Percentiles rank a stretch among this genome's conserved stretches.
These are phyloP conservation scores for Daucus carota DNA, from an alignment of 129 eudicot species.

Conservation along the genomic window DH1_v3.0 NC_030383.2:325501-326000, in stretches of 20 bases:
- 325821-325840: conserved; percentile 9
- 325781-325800: background rate
- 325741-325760: conserved; percentile 3
- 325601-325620: background rate
- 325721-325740: background rate
- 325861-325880: conserved; percentile 1
- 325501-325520: conserved; percentile 1
- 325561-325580: conserved; percentile 7
- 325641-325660: background rate
- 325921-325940: conserved; percentile 5
- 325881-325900: conserved; percentile 10
- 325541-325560: conserved; percentile 3
- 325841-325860: conserved; percentile 11
- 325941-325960: conserved; percentile 5
- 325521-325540: conserved; percentile 9
- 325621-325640: background rate
- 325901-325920: conserved; percentile 9
- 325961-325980: conserved; percentile 2
- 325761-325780: conserved; percentile 4
- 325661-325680: too few species aligned
- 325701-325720: background rate
- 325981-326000: background rate
- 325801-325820: conserved; percentile 7
- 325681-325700: background rate
- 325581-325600: background rate